Conservation (phyloP, 805 yeast species). For the Saccharomyces jurei region DNA sequence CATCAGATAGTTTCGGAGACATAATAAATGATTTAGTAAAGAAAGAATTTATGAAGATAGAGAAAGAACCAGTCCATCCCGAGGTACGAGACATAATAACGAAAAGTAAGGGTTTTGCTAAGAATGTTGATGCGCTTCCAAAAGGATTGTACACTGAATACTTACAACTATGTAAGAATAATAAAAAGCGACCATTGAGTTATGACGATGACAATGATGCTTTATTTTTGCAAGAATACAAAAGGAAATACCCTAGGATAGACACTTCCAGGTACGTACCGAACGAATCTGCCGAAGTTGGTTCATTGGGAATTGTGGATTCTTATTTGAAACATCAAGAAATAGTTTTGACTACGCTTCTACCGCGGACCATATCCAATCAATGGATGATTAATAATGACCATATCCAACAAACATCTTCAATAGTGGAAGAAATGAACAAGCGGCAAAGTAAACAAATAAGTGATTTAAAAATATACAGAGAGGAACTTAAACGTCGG, state of each 20-base stretch:
- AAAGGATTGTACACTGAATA: not conserved
- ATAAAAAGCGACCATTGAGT: constrained; percentile 3
- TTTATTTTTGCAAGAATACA: constrained; percentile 3
- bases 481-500: constrained; percentile 39
- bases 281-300: constrained; percentile 14
- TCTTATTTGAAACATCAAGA: constrained; percentile 28
- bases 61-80: constrained; percentile 12
- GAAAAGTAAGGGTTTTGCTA: not conserved
- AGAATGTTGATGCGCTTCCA: not conserved
- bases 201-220: constrained; percentile 9
- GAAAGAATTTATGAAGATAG: constrained; percentile 10
- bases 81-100: constrained; percentile 4
- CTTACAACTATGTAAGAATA: not conserved
- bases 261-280: constrained; percentile 27
- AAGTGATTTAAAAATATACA: constrained; percentile 35
- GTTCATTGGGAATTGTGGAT: constrained; percentile 18
- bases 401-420: constrained; percentile 2
- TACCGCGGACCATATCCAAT: constrained; percentile 30
- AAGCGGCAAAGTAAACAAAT: constrained; percentile 35
- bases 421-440: constrained; percentile 24
- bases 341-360: constrained; percentile 32
- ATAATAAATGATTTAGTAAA: constrained; percentile 9
- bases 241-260: constrained; percentile 17
- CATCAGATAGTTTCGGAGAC: not conserved
- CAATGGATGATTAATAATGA: constrained; percentile 35